A percentile compares a stretch with the other conserved stretches of the same genome.
Evolutionary conservation across 2,329 filamentous ascomycete genomes (phyloP).

Genomic region (Phaeoacremonium minimum): DNA sequence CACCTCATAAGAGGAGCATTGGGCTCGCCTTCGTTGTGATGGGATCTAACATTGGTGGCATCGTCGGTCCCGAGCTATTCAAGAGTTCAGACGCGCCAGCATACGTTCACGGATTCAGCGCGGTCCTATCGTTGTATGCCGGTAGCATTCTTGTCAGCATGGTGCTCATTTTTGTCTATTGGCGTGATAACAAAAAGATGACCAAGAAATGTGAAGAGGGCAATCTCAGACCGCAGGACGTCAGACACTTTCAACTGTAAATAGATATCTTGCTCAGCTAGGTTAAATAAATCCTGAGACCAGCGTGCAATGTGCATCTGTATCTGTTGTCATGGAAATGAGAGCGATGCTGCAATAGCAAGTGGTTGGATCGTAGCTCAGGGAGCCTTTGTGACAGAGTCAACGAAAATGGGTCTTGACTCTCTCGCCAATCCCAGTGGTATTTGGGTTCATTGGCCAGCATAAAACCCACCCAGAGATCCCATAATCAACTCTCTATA

Average conservation of each 20-base stretch:
- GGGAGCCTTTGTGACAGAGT: too few species aligned
- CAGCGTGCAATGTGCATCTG: too few species aligned
- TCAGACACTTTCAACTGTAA: background rate
- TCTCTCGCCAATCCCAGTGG: too few species aligned
- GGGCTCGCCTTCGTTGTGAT: constrained; percentile 12
- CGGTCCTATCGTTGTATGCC: constrained; percentile 8
- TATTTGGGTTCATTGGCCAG: too few species aligned
- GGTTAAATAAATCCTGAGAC: too few species aligned
- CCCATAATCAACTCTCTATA: too few species aligned
- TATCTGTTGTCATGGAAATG: too few species aligned
- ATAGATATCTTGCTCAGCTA: too few species aligned
- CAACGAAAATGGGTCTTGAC: too few species aligned
- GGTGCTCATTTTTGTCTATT: background rate
- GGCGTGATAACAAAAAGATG: background rate
- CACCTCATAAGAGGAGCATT: constrained; percentile 6
- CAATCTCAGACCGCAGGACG: background rate
- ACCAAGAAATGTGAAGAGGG: background rate
- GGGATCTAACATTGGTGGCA: constrained; percentile 9
- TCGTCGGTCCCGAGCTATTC: constrained; percentile 9
- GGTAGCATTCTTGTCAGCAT: constrained; percentile 7
- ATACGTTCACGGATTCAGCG: constrained; percentile 9
- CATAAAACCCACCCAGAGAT: too few species aligned
- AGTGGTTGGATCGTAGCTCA: too few species aligned
- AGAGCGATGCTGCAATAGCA: too few species aligned
- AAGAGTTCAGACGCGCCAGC: constrained; percentile 6